Evolutionary conservation across 495 filamentous ascomycete genomes (phyloP), one percentile per base, ranked within the genome.

Genomic region (Hypomontagnella submonticulosa): DNA sequence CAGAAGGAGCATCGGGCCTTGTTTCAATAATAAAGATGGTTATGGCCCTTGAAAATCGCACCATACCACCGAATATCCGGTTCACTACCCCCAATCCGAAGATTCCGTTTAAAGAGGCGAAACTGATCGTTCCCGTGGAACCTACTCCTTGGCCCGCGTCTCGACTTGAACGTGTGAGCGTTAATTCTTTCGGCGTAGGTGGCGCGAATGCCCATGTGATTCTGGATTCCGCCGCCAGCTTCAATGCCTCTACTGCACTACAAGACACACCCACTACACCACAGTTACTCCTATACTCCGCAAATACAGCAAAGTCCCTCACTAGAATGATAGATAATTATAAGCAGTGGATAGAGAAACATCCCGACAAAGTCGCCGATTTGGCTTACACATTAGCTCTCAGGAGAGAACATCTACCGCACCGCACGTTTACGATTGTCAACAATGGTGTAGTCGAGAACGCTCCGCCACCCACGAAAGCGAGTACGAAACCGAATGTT

Each of bases 131-230:
- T 3, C 72, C 74, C 0, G 10, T 65, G 0, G 49, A 72, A 19
- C 53, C 72, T 1, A 69, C 64, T 3, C 62, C 61, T 0, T 75
- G 65, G 59, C 75, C 75, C 3, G 4, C 42, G 0, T 61, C 33
- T 38, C 58, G 67, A 1, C 42, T 63, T 4, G 68, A 73, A 47
- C 61, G 78, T 3, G 70, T 74, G 8, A 77, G 78, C 33, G 71
- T 86, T 37, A 85, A 84, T 53, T 81, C 75, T 12, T 85, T 84
- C 54, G 84, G 84, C 2, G 80, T 80, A 32, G 84, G 84, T 0
- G 84, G 84, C 7, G 61, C 80, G 0, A 86, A 86, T 53, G 75
- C 76, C 0, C 81, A 71, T 16, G 57, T 71, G 1, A 65, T 67
- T 50, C 15, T 67, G n/a, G 60, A 71, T 34, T 65, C 60, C 11